Conservation (phyloP, 2,329 filamentous ascomycete species). For the Aspergillus uvarum region DNA sequence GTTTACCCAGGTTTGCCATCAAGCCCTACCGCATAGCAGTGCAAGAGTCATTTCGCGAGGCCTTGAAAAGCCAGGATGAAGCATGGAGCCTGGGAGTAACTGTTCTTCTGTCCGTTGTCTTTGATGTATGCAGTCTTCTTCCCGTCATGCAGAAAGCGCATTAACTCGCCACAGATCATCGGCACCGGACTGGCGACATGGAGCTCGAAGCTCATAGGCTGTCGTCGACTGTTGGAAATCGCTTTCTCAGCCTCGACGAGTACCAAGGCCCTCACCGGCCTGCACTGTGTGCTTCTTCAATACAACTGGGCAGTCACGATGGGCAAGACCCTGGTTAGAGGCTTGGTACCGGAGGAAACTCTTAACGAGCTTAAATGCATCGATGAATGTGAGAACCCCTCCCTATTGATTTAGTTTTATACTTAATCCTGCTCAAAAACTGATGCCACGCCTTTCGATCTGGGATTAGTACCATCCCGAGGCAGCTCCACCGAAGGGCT, state of each 20-base stretch:
- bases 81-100: not conserved
- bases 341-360: not conserved
- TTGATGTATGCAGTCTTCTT: not conserved
- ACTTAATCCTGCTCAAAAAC: no score
- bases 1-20: not conserved
- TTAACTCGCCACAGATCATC: not conserved
- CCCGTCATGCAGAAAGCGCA: no score
- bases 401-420: no score
- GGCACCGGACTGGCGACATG: not conserved
- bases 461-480: not conserved
- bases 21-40: not conserved
- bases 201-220: not conserved
- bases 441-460: not conserved
- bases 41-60: conserved; percentile 1
- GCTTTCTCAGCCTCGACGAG: not conserved
- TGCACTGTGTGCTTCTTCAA: not conserved
- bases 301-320: conserved; percentile 4
- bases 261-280: not conserved
- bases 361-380: not conserved
- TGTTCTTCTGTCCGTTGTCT: not conserved
- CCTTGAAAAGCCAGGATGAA: not conserved
- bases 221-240: not conserved
- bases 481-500: not conserved
- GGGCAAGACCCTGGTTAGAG: not conserved
- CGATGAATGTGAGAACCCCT: not conserved